Conservation (phyloP, 1,284 basidiomycete genomes). For the Blastosporella zonata region DNA sequence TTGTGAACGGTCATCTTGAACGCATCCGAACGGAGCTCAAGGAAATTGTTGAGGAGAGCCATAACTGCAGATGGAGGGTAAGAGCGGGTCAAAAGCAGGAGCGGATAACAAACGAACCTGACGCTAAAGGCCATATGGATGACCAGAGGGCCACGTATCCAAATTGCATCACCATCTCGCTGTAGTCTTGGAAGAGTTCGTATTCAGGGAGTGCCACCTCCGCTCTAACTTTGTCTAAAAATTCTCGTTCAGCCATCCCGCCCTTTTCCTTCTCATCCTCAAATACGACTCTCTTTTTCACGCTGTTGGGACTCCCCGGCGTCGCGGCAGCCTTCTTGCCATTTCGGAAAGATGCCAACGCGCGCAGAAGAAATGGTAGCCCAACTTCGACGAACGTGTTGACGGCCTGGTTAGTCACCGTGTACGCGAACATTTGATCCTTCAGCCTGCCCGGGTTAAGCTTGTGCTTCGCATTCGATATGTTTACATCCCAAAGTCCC, state of each 20-base stretch:
- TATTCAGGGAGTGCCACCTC: conserved; percentile 86
- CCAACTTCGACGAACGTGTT: conserved; percentile 84
- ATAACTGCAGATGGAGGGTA: conserved; percentile 43
- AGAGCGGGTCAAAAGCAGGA: conserved; percentile 1
- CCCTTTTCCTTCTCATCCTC: conserved; percentile 64
- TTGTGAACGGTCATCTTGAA: conserved; percentile 91
- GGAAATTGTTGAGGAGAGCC: conserved; percentile 82
- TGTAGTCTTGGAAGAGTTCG: conserved; percentile 80
- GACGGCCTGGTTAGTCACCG: conserved; percentile 88
- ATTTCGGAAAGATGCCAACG: conserved; percentile 46
- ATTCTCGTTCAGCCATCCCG: conserved; percentile 63
- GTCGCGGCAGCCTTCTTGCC: conserved; percentile 35
- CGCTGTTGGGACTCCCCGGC: conserved; percentile 26
- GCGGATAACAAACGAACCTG: conserved; percentile 43
- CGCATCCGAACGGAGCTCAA: conserved; percentile 92
- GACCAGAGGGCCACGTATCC: conserved; percentile 93
- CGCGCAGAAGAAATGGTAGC: conserved; percentile 77
- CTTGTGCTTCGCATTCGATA: conserved; percentile 47
- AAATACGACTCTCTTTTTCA: conserved; percentile 72
- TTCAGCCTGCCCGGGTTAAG: conserved; percentile 72
- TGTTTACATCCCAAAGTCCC: conserved; percentile 52
- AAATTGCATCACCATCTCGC: conserved; percentile 95
- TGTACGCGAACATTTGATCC: conserved; percentile 93
- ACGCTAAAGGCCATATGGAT: conserved; percentile 92
- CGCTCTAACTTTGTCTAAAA: conserved; percentile 72